Conservation (phyloP, 352 stramenopile species). For the Phytophthora sp. region DNA sequence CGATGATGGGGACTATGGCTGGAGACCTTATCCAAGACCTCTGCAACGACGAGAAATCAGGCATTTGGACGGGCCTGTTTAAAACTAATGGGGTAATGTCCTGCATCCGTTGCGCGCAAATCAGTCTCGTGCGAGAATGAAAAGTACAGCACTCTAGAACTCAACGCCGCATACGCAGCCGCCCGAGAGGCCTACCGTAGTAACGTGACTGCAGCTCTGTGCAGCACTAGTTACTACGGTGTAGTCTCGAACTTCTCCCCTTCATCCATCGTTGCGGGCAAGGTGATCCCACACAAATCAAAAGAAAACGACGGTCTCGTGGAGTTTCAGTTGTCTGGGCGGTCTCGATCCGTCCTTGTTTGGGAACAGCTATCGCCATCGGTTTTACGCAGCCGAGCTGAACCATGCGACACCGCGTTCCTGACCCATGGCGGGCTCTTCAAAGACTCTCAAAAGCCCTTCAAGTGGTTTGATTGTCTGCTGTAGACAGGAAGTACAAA, state of each 20-base stretch:
- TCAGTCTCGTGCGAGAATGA: slow-evolving; percentile 38
- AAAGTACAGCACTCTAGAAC: slow-evolving; percentile 15
- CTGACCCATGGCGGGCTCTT: slow-evolving; percentile 33
- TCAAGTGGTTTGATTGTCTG: slow-evolving; percentile 9
- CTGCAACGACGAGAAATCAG: slow-evolving; percentile 19
- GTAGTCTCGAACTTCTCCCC: slow-evolving; percentile 31
- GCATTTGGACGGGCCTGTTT: slow-evolving; percentile 14
- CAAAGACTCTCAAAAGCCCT: slow-evolving; percentile 24
- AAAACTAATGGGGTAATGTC: slow-evolving; percentile 41
- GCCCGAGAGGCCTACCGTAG: slow-evolving; percentile 32
- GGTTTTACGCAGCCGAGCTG: slow-evolving; percentile 32
- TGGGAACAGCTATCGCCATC: slow-evolving; percentile 19
- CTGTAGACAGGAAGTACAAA: neutral
- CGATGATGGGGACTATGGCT: slow-evolving; percentile 51
- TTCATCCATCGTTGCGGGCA: slow-evolving; percentile 13
- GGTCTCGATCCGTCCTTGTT: slow-evolving; percentile 27
- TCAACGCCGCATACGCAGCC: slow-evolving; percentile 28
- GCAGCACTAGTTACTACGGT: slow-evolving; percentile 36
- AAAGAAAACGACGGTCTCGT: slow-evolving; percentile 43
- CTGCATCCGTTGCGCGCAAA: slow-evolving; percentile 17
- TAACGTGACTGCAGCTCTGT: slow-evolving; percentile 42
- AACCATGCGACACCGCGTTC: slow-evolving; percentile 48
- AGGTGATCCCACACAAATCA: slow-evolving; percentile 23
- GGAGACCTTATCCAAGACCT: slow-evolving; percentile 33
- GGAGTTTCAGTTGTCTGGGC: neutral